Evolutionary conservation across 2,329 filamentous ascomycete genomes (phyloP).

Genomic region (Fusarium sp.): DNA sequence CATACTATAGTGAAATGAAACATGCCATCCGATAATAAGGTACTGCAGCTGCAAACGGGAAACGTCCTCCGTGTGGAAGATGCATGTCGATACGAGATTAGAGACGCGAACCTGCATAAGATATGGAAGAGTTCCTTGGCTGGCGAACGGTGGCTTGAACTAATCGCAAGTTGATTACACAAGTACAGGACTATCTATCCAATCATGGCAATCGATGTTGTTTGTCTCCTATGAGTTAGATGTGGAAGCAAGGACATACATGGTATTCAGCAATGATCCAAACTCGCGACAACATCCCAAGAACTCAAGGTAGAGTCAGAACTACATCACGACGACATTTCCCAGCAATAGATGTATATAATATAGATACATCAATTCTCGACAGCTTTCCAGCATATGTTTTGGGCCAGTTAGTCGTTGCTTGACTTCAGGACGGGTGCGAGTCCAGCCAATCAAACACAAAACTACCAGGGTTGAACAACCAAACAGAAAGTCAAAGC

Average conservation of each 20-base stretch:
- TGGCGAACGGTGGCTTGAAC: background rate
- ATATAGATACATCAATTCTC: background rate
- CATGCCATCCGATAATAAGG: background rate
- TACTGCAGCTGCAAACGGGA: background rate
- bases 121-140: background rate
- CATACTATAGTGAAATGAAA: background rate
- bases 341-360: background rate
- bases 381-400: background rate
- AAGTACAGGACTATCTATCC: background rate
- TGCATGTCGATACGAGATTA: constrained; percentile 18
- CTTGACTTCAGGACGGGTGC: background rate
- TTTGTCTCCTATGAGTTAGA: background rate
- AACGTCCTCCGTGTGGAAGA: background rate
- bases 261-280: background rate
- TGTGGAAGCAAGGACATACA: background rate
- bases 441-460: constrained; percentile 1
- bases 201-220: background rate
- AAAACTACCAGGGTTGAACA: background rate
- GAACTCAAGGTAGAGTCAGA: background rate
- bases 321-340: background rate
- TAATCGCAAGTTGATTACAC: background rate
- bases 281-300: background rate
- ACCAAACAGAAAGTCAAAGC: background rate
- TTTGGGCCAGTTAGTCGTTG: background rate
- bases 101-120: constrained; percentile 31